A percentile compares a stretch with the other conserved stretches of the same genome.
Conservation (phyloP, 106 monocot species). For the Acanthochlamys bracteata region DNA sequence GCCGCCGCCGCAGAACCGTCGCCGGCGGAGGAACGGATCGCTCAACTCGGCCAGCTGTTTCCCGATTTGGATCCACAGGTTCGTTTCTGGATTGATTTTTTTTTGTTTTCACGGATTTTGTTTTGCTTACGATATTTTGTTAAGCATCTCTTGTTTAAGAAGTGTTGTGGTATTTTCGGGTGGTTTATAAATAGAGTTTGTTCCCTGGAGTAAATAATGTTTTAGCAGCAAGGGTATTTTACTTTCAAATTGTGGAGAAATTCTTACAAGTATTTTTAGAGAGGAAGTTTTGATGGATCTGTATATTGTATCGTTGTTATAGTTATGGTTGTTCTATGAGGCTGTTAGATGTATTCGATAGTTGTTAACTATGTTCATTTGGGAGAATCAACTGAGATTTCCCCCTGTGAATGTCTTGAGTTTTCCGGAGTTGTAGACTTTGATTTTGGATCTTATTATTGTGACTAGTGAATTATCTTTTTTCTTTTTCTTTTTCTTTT, state of each 20-base stretch:
- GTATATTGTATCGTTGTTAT: no score
- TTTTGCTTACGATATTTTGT: background rate
- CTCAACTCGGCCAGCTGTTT: background rate
- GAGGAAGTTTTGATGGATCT: no score
- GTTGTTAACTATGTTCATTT: no score
- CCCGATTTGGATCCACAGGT: constrained; percentile 5
- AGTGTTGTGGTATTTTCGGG: no score
- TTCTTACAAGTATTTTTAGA: no score
- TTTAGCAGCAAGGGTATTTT: background rate
- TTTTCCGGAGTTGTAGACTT: no score
- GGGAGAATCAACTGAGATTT: no score
- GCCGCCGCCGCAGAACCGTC: background rate
- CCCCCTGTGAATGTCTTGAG: no score
- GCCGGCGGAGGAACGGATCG: background rate
- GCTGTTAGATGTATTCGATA: no score
- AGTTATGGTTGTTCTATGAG: no score
- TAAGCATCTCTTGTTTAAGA: background rate
- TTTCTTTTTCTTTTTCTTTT: background rate
- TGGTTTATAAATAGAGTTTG: background rate
- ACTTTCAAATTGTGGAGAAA: background rate
- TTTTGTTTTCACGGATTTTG: background rate
- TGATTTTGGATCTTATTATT: no score
- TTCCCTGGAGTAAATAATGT: background rate
- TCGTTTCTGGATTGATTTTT: background rate
- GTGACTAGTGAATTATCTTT: background rate